These are phyloP conservation scores for Stropharia rugosoannulata DNA, from an alignment of 768 basidiomycete species.

Conservation along the genomic window DNA sequence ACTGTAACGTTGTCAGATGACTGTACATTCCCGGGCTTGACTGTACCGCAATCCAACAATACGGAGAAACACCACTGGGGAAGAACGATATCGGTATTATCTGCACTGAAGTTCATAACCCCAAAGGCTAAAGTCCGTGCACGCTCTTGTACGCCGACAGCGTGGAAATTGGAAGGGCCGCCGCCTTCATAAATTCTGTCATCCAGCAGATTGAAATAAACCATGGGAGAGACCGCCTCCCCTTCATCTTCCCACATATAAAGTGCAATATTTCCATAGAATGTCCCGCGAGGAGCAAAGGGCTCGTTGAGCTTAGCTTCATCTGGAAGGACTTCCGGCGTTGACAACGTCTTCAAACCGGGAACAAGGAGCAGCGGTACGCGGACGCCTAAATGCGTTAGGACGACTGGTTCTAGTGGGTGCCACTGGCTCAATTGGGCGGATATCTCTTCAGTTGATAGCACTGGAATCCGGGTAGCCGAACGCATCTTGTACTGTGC, in stretches of 20 bases:
- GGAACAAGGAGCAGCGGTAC: background rate
- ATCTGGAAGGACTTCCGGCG: background rate
- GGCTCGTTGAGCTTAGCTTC: background rate
- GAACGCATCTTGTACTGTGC: background rate
- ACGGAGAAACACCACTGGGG: background rate
- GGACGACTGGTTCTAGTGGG: background rate
- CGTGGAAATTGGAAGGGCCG: background rate
- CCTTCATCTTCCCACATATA: background rate
- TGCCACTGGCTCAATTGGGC: background rate
- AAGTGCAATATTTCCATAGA: background rate
- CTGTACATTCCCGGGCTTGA: background rate
- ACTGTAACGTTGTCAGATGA: background rate
- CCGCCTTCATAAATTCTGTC: background rate
- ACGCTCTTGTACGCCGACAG: background rate
- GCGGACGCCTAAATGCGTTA: conserved; percentile 2
- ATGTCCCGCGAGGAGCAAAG: background rate
- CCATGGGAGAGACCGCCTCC: background rate
- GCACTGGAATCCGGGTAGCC: background rate
- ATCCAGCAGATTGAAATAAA: background rate
- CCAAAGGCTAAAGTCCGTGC: background rate
- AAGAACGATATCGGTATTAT: background rate
- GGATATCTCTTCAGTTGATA: background rate
- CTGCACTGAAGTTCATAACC: background rate
- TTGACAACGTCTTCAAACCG: background rate
- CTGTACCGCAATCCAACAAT: background rate